Percentiles rank a stretch among this genome's conserved stretches.
These are phyloP conservation scores for Peziza echinospora DNA, from an alignment of 495 filamentous ascomycete species.

Conservation along the genomic window DNA sequence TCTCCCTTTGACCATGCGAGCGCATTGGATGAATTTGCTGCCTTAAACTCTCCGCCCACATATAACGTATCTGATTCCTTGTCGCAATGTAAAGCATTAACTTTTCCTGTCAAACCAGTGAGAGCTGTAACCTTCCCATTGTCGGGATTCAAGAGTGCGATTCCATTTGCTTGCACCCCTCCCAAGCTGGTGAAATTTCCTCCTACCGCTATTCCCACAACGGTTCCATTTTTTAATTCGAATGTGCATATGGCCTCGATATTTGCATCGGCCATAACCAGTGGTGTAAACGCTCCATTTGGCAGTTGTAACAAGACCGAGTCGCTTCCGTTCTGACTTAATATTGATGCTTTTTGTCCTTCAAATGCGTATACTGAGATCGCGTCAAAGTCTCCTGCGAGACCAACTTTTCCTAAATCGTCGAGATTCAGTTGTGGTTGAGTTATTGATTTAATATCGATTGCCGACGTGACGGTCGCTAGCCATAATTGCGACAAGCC, in stretches of 20 bases:
- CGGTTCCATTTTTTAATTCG: constrained; percentile 39
- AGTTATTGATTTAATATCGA: constrained; percentile 49
- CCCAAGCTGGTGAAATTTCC: constrained; percentile 94
- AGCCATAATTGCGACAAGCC: constrained; percentile 24
- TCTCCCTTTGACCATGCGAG: constrained; percentile 53
- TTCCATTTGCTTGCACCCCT: constrained; percentile 47
- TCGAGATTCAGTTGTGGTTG: constrained; percentile 60
- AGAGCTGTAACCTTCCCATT: constrained; percentile 46
- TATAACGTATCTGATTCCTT: constrained; percentile 63
- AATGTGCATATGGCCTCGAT: constrained; percentile 79
- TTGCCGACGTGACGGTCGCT: constrained; percentile 30
- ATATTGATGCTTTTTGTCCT: constrained; percentile 47
- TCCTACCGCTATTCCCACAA: constrained; percentile 58
- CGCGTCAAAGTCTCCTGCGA: constrained; percentile 77
- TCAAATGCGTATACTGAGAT: constrained; percentile 76
- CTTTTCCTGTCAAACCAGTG: constrained; percentile 56
- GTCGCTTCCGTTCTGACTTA: constrained; percentile 52
- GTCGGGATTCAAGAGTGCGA: constrained; percentile 58
- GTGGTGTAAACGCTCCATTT: constrained; percentile 56
- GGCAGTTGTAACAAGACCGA: constrained; percentile 64
- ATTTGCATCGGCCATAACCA: constrained; percentile 55
- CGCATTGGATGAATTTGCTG: constrained; percentile 65
- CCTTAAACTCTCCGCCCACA: constrained; percentile 67
- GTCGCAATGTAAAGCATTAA: constrained; percentile 67
- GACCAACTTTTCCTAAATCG: constrained; percentile 60